Base-by-base conservation (phyloP, 1,284 basidiomycete species). In the Austroboletus niveus region DNA sequence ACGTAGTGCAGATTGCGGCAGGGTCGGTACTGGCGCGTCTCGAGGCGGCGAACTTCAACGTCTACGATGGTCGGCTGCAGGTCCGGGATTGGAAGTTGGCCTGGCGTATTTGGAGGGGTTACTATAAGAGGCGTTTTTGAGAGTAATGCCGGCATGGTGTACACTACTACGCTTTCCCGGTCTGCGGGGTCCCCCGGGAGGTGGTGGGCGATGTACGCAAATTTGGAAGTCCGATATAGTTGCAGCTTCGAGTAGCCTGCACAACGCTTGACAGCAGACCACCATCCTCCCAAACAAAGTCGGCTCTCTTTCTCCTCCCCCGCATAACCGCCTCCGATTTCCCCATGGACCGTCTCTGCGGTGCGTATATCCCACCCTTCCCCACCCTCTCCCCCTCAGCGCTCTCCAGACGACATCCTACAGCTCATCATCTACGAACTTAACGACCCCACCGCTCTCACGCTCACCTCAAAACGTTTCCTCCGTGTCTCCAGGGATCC, bases 31-130 rank as follows among this genome's bases (percentile, higher is more conserved):
- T 98, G 41, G 72, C 76, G 56, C 78, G 87, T 45, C 73, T 98
- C 51, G 91, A 96, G 66, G 76, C 78, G 46, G 79, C 77, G 51
- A 82, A 91, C 66, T 98, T 97, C 73, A 82, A 97, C 67, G 89
- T 83, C 15, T 97, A 94, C 70, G 73, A 87, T 55, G 77, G 83
- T 8, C 75, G 77, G 54, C 64, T 96, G 59, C 85, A 85, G 68
- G 69, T 78, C 58, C 80, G 84, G 65, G 88, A 92, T 65, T 97
- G 94, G 90, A 85, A 80, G 71, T 72, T 97, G 57, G 86, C 94
- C 45, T 94, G 89, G 79, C 79, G 81, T 59, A 84, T 97, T 46
- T 96, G 91, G 92, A 80, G 82, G 62, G 74, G 80, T 58, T 86
- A 82, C 72, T 80, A 81, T 70, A 79, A 73, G 65, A 73, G 77